Percentiles rank a stretch among this genome's conserved stretches.
These are phyloP conservation scores for Aspergillus affinis DNA, from an alignment of 495 filamentous ascomycete genomes.

Conservation along the genomic window DNA sequence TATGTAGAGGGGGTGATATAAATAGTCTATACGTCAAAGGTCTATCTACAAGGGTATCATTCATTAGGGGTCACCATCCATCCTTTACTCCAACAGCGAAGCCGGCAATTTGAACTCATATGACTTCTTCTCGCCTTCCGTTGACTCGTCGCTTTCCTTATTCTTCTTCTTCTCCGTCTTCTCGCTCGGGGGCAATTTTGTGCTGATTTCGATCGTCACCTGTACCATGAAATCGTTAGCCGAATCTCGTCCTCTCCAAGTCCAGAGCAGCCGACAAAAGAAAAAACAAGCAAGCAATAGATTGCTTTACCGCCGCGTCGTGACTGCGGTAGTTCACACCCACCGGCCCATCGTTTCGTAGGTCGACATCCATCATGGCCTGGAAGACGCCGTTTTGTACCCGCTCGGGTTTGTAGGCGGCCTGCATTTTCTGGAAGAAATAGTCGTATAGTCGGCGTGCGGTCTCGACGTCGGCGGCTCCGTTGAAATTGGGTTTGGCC, in stretches of 20 bases:
- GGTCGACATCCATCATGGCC: slow-evolving; percentile 96
- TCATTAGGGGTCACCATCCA: slow-evolving; percentile 6
- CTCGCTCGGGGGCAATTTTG: slow-evolving; percentile 57
- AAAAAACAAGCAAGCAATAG: slow-evolving; percentile 33
- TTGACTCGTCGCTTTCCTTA: slow-evolving; percentile 18
- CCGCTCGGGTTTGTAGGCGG: slow-evolving; percentile 68
- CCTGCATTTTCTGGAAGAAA: slow-evolving; percentile 75
- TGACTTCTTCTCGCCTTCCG: slow-evolving; percentile 20
- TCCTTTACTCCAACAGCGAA: slow-evolving; percentile 37
- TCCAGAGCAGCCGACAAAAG: slow-evolving; percentile 14
- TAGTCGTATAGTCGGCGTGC: slow-evolving; percentile 79
- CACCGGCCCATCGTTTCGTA: slow-evolving; percentile 94
- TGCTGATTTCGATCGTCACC: slow-evolving; percentile 68
- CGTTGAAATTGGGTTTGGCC: slow-evolving; percentile 93
- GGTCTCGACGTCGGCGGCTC: slow-evolving; percentile 71
- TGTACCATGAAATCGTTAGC: slow-evolving; percentile 24
- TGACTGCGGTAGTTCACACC: slow-evolving; percentile 66
- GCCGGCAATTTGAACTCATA: slow-evolving; percentile 42
- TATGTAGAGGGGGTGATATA: background rate
- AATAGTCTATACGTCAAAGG: background rate
- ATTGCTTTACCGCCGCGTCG: slow-evolving; percentile 59
- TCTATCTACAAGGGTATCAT: slow-evolving; percentile 19
- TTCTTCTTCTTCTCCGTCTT: slow-evolving; percentile 24
- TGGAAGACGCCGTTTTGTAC: slow-evolving; percentile 96
- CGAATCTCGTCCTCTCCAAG: slow-evolving; percentile 16